Base-by-base conservation (phyloP, 2,329 filamentous ascomycete species). In the Achaetomium macrosporum region DNA sequence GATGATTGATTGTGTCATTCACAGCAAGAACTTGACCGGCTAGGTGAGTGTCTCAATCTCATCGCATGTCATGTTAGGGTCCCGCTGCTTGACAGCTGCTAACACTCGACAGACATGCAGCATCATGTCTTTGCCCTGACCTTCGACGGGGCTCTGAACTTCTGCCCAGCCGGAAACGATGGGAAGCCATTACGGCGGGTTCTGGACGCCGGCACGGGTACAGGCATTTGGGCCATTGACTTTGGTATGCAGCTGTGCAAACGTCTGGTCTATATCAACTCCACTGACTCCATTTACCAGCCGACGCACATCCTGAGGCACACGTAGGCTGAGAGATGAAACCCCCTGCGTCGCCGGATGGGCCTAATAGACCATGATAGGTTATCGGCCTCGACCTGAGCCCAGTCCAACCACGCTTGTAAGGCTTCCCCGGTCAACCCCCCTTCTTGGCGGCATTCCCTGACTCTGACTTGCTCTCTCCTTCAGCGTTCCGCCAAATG, bases 131-230 rank as follows among this genome's bases (percentile, higher is more conserved):
- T 53, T 19, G 37, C 41, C 41, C 20, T 53, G 25, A 55, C 44
- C 8, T 50, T 74, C 37, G 65, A 68, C 39, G 72, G 73, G 41
- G 66, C 68, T 42, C 69, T 79, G 2, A 69, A 71, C 58, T 66
- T 73, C n/a, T 71, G 75, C 7, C 76, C 77, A 2, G 63, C 78
- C 8, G 61, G 68, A 3, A 61, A 39, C 16, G 47, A 55, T n/a
- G 51, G 45, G 3, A 44, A 53, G 16, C 45, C 69, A 7, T 69
- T 71, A 1, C 67, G 66, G 37, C 66, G 69, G 17, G 71, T 74
- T 20, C 66, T 80, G 8, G 77, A 79, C 60, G 64, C 79, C 17
- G 77, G 76, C 2, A 79, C 76, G 1, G 59, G 59, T 10, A 59
- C 59, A 1, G 59, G 59, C 2, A 59, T 61, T 42, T 80, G 76